Evolutionary conservation across 129 eudicot species (phyloP).

Genomic region (Apium graveolens): DNA sequence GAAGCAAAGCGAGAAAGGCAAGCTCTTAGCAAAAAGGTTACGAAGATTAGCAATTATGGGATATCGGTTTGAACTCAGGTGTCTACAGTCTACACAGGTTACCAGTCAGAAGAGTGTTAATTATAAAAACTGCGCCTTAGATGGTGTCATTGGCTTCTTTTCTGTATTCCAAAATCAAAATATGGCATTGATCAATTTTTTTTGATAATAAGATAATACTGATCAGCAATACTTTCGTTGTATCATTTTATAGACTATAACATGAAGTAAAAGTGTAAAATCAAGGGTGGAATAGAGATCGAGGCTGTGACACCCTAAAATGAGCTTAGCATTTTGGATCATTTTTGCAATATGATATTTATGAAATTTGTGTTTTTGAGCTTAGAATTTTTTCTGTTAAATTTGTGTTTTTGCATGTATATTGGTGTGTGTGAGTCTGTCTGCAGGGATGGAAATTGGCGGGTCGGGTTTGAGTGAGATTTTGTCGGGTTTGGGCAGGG

Average conservation of each 20-base stretch:
- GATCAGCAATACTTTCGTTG: neutral
- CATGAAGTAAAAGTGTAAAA: neutral
- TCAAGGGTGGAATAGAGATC: neutral
- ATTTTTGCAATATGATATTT: too few relatives aligned
- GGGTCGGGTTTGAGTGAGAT: too few relatives aligned
- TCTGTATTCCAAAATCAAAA: neutral
- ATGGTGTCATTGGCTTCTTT: constrained; percentile 6
- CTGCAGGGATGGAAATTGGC: too few relatives aligned
- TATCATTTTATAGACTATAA: neutral
- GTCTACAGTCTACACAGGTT: neutral
- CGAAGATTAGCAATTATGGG: constrained; percentile 81
- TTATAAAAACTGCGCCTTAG: neutral
- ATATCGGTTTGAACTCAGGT: constrained; percentile 53
- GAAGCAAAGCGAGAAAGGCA: constrained; percentile 68
- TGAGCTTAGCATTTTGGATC: too few relatives aligned
- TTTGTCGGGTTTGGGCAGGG: too few relatives aligned
- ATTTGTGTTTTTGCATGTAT: too few relatives aligned
- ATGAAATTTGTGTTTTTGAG: too few relatives aligned
- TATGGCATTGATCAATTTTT: neutral
- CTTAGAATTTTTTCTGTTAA: too few relatives aligned
- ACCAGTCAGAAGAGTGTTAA: neutral
- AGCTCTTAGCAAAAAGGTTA: constrained; percentile 61
- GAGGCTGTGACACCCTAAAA: neutral
- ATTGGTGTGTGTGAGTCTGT: too few relatives aligned
- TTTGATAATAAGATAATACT: neutral